Base-by-base conservation (phyloP, 805 yeast species). In the Ogataea trehaloabstinens region DNA sequence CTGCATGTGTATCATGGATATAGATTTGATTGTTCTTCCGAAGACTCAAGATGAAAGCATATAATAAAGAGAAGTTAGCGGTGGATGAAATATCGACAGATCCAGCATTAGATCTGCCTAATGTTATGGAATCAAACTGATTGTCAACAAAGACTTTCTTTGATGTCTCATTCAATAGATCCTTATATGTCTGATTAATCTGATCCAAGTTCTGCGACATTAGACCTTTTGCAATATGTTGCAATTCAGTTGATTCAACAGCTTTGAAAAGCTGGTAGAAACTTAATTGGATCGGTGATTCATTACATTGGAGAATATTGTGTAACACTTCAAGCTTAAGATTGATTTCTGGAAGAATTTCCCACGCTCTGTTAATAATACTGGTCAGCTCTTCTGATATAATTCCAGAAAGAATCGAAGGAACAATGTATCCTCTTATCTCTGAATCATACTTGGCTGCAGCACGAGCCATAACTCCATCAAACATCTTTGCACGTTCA, bases 11-110 rank as follows among this genome's bases (percentile, higher is more conserved):
- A 30, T 56, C 50, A 41, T 54, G 54, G 3, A 49, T 34, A 31
- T 66, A 62, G 41, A 47, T 70, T 58, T 35, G 68, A 56, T 52
- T 73, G 74, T 52, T 74, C 34, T 63, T 76, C 45, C 73, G 63
- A 18, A 82, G 49, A 1, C 76, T 68, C 45, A 79, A 59, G 12
- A 76, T 64, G 18, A 75, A 63, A 0, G 83, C 73, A 39, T 71
- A 66, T 21, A 65, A 59, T 0, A 52, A 42, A 0, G 66, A 45
- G 2, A 64, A 52, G 18, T 61, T 52, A 18, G 55, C 27, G 1
- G 37, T 19, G 5, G 35, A 21, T 20, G 38, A 31, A 11, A 53
- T 19, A 11, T 52, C 40, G 6, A 53, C 41, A 1, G 31, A 6
- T 3, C 67, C 68, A 4, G 7, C 25, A 1, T 55, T 17, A 1